phyloP scores from a whole-genome alignment of 2,329 filamentous ascomycete species.

The Talaromyces sp. region DNA sequence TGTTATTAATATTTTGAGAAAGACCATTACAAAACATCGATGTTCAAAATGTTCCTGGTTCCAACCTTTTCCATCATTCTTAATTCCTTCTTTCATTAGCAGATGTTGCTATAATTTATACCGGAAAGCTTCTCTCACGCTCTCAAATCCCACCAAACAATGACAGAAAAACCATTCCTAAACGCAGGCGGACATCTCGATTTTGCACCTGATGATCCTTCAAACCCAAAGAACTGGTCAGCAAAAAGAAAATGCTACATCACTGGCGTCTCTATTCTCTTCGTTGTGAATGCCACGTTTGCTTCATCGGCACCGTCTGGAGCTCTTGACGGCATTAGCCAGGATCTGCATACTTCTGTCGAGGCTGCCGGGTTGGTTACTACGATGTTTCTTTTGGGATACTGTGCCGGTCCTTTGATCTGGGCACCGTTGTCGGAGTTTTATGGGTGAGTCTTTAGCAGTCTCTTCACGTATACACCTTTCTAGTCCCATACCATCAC shows the following conservation, averaged over 20 bases:
- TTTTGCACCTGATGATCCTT: neutral
- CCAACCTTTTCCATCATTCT: neutral
- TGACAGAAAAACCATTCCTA: neutral
- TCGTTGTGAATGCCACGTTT: slow-evolving; percentile 53
- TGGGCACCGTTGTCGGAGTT: slow-evolving; percentile 65
- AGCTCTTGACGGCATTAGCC: slow-evolving; percentile 35
- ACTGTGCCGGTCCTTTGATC: slow-evolving; percentile 56
- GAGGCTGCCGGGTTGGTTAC: slow-evolving; percentile 53
- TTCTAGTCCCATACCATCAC: neutral
- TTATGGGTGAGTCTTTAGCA: slow-evolving; percentile 39
- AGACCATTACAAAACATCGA: neutral
- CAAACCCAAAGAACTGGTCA: neutral
- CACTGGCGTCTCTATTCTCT: neutral
- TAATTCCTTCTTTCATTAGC: neutral
- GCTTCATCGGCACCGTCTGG: slow-evolving; percentile 43
- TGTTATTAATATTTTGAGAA: neutral
- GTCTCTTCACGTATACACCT: neutral
- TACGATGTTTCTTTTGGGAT: slow-evolving; percentile 60
- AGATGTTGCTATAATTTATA: neutral
- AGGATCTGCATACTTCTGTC: slow-evolving; percentile 44
- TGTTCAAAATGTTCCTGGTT: neutral
- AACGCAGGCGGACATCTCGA: neutral
- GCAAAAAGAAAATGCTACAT: slow-evolving; percentile 1
- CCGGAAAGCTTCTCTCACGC: neutral
- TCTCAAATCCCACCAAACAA: neutral